Evolutionary conservation across 805 yeast genomes (phyloP).

Genomic region (Lachancea fermentati): DNA sequence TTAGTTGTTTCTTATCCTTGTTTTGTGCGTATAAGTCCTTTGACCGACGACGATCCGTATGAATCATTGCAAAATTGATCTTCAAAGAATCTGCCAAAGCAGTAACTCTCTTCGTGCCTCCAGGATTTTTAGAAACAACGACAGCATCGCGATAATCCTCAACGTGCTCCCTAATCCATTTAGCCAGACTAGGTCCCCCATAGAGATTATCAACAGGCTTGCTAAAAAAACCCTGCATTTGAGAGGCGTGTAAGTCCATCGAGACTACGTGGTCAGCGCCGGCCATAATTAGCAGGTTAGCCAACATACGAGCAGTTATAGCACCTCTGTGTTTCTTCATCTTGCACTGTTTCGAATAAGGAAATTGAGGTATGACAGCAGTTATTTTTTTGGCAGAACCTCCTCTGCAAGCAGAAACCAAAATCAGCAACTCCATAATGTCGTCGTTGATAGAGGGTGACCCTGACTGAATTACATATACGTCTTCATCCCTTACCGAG

Average conservation of each 20-base stretch:
- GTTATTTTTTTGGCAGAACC: conserved; percentile 97
- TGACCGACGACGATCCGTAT: conserved; percentile 91
- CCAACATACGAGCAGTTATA: conserved; percentile 96
- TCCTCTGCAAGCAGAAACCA: conserved; percentile 93
- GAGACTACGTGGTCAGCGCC: conserved; percentile 99
- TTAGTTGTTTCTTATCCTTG: conserved; percentile 32
- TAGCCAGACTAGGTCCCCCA: conserved; percentile 93
- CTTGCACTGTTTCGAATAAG: conserved; percentile 93
- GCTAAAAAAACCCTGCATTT: conserved; percentile 98
- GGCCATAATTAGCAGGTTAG: conserved; percentile 91
- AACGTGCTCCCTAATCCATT: conserved; percentile 91
- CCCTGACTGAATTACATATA: conserved; percentile 87
- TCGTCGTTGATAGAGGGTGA: conserved; percentile 86
- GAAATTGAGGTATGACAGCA: conserved; percentile 96
- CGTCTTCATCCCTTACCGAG: conserved; percentile 95
- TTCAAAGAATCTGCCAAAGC: conserved; percentile 95
- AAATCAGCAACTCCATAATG: conserved; percentile 90
- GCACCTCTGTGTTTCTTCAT: conserved; percentile 99
- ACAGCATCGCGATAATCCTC: conserved; percentile 84
- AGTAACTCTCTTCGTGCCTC: conserved; percentile 97
- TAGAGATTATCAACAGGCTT: conserved; percentile 95
- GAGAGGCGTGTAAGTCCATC: conserved; percentile 94
- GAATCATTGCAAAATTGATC: conserved; percentile 97
- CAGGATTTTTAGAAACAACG: conserved; percentile 98
- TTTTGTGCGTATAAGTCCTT: conserved; percentile 52